Evolutionary conservation across 495 filamentous ascomycete genomes (phyloP).

Genomic region (Hypoxylon lenormandii): DNA sequence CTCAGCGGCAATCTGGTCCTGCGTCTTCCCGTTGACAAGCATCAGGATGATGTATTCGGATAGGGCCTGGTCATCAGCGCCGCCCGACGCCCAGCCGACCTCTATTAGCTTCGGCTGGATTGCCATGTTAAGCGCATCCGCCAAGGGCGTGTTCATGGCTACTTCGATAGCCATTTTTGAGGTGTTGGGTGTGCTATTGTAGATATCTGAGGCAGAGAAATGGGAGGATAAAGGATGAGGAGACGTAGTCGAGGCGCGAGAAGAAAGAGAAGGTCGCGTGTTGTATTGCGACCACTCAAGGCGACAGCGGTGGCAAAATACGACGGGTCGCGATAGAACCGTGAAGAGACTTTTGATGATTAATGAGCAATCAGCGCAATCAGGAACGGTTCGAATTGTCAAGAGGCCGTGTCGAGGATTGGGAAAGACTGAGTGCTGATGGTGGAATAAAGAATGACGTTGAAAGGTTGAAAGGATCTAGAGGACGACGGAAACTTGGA

Average conservation of each 20-base stretch:
- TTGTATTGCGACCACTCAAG: constrained; percentile 18
- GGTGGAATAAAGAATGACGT: constrained; percentile 43
- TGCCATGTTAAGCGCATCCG: constrained; percentile 78
- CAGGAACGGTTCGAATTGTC: not conserved
- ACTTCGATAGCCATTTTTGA: constrained; percentile 77
- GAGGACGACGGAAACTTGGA: constrained; percentile 40
- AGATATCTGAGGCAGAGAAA: not conserved
- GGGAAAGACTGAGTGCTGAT: constrained; percentile 16
- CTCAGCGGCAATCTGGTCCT: constrained; percentile 87
- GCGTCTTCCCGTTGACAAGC: constrained; percentile 92
- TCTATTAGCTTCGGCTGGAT: constrained; percentile 96
- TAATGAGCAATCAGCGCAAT: constrained; percentile 3
- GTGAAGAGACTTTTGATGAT: constrained; percentile 1
- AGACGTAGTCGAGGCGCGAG: constrained; percentile 8
- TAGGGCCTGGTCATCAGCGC: constrained; percentile 82
- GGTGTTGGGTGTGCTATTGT: not conserved
- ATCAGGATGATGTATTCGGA: constrained; percentile 97
- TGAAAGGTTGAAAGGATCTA: constrained; percentile 40
- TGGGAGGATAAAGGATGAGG: constrained; percentile 19
- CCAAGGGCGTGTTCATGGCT: constrained; percentile 78
- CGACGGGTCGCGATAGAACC: constrained; percentile 6
- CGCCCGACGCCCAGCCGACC: constrained; percentile 86
- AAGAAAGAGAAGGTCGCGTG: constrained; percentile 23
- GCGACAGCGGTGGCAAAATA: constrained; percentile 37
- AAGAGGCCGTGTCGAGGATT: constrained; percentile 1